Evolutionary conservation across 2,329 filamentous ascomycete genomes (phyloP).

Genomic region (Penicillium rolfsii): DNA sequence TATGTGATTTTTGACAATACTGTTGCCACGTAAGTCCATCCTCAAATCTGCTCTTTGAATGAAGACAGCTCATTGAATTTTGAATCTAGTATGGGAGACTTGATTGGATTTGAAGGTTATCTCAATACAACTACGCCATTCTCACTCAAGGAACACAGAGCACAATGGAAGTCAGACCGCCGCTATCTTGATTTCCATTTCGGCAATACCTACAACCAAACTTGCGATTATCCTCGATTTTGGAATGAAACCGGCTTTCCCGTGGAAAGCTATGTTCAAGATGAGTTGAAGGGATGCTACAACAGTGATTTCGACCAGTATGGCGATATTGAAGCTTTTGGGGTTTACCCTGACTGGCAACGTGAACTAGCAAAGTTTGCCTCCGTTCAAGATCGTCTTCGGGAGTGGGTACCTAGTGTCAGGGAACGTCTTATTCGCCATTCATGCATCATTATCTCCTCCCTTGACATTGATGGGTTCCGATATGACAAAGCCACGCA

Average conservation of each 20-base stretch:
- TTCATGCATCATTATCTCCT: slow-evolving; percentile 65
- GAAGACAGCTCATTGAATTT: background rate
- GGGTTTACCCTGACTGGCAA: slow-evolving; percentile 65
- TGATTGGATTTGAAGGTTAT: slow-evolving; percentile 65
- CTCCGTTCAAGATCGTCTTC: slow-evolving; percentile 67
- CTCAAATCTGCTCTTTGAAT: background rate
- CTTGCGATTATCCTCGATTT: slow-evolving; percentile 63
- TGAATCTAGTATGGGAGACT: slow-evolving; percentile 54
- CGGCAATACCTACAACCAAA: slow-evolving; percentile 57
- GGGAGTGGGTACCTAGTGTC: slow-evolving; percentile 65
- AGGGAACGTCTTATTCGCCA: slow-evolving; percentile 61
- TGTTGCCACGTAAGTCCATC: slow-evolving; percentile 58
- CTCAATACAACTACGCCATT: slow-evolving; percentile 63
- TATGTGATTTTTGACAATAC: slow-evolving; percentile 70
- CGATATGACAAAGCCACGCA: slow-evolving; percentile 70
- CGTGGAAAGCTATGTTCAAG: slow-evolving; percentile 52
- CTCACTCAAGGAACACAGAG: slow-evolving; percentile 58
- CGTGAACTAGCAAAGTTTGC: slow-evolving; percentile 68
- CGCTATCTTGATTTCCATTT: slow-evolving; percentile 63
- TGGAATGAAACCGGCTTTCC: slow-evolving; percentile 62
- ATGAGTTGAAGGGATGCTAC: slow-evolving; percentile 59
- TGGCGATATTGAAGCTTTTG: slow-evolving; percentile 66
- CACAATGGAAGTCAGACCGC: slow-evolving; percentile 58
- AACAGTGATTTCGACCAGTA: slow-evolving; percentile 68
- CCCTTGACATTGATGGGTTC: slow-evolving; percentile 68